Evolutionary conservation across 1,284 basidiomycete genomes (phyloP), one percentile per base, ranked within the genome.

Genomic region (Rhodofomes roseus): DNA sequence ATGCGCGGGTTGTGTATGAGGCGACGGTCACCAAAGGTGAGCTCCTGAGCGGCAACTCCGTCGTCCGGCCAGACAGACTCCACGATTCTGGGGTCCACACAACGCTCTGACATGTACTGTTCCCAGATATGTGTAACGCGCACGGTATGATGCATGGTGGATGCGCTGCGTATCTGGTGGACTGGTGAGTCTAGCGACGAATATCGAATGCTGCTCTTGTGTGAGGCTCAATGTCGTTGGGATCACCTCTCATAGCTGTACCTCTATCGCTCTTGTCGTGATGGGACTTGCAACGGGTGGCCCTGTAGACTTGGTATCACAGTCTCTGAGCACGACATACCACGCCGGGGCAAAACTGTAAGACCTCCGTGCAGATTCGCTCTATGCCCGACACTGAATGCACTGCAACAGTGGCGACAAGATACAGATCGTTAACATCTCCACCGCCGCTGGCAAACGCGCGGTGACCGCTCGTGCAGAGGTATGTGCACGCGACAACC

Each of bases 1-100:
- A 62, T 37, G 65, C 58, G 11, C 58, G 56, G 16, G 56, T 65
- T 18, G 64, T 68, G 20, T 62, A 63, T 40, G 63, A 67, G 55
- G 34, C 64, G 4, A 62, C 57, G 7, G 66, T 67, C 16, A 52
- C 53, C 14, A 18, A 56, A 48, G 63, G 66, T 64, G 39, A 20
- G 63, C 56, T 2, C 23, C 3, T 40, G 34, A 41, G 48, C 39
- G 7, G 40, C 37, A 11, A 34, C 31, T 34, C 5, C 31, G 31
- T 34, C n/a, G n/a, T n/a, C n/a, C n/a, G n/a, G n/a, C n/a, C n/a
- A n/a, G n/a, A n/a, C n/a, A n/a, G n/a, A n/a, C n/a, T n/a, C n/a
- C n/a, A n/a, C n/a, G n/a, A n/a, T n/a, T n/a, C n/a, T n/a, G n/a
- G n/a, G n/a, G n/a, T n/a, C n/a, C n/a, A n/a, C n/a, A 34, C 31